Evolutionary conservation across 169 alveolate genomes (phyloP), one percentile per base, ranked within the genome.

Genomic region (Babesia gibsoni): DNA sequence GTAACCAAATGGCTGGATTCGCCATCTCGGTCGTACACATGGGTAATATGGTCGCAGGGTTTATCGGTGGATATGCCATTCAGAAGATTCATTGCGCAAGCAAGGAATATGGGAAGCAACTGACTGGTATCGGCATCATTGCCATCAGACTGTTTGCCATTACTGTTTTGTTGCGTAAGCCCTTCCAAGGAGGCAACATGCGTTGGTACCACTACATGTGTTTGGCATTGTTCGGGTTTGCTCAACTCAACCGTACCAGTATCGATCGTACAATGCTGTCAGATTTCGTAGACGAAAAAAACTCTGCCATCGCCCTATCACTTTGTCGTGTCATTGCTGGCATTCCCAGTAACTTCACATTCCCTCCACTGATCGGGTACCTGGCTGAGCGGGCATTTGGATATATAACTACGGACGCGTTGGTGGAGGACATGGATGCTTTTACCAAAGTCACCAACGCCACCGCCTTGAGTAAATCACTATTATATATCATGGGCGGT

Each of bases 31-130:
- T 84, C 20, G 79, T 91, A 68, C 86, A 92, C 16, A 61, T 91
- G 37, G 97, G 97, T 23, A 89, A 94, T 5, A 89, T 92, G 50
- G 41, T 89, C 32, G 96, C 97, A 22, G 97, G 97, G 9, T 91
- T 89, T 16, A 27, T 92, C 30, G 97, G 97, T 20, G 97, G 97
- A 2, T 69, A 70, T 18, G 61, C 88, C 42, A 93, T 94, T 20
- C 97, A 92, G 42, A 66, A 52, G 50, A 82, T 93, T 77, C 91
- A 88, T 58, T 64, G 81, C 52, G 81, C 82, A 69, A 75, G 89
- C 33, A 83, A 82, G 16, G 83, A 88, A 20, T 94, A 92, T 65
- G 97, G 97, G 37, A 67, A 96, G 49, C 94, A 94, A 4, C 72
- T 88, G 35, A 84, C 90, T 18, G 97, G 95, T 46, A 84, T 41